A percentile compares a stretch with the other conserved stretches of the same genome.
These are phyloP conservation scores for Rubia peregrina DNA, from an alignment of 305 asterid genomes.

Conservation along the genomic window DNA sequence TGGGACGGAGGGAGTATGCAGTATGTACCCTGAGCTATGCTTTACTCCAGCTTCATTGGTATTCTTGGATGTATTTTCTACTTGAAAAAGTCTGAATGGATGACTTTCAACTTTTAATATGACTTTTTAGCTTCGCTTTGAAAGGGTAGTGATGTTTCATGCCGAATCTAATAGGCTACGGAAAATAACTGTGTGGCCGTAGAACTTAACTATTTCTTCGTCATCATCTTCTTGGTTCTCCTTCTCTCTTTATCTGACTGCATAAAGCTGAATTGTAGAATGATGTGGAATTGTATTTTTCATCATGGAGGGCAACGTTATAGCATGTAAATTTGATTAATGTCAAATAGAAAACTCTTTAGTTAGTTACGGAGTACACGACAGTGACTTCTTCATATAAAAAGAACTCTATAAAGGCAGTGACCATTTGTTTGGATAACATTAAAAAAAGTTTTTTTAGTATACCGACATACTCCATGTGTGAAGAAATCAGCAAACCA, in stretches of 20 bases:
- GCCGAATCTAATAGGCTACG: background rate
- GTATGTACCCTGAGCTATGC: conserved; percentile 30
- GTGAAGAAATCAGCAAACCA: too few relatives aligned
- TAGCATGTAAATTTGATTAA: background rate
- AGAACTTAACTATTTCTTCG: background rate
- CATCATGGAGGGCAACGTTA: background rate
- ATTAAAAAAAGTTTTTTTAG: background rate
- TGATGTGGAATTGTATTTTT: background rate
- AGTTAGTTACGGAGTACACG: too few relatives aligned
- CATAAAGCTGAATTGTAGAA: background rate
- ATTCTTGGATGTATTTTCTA: background rate
- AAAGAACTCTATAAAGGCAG: background rate
- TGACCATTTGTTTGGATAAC: background rate
- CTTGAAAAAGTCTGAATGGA: background rate
- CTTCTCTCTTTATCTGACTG: background rate
- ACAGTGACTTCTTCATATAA: background rate
- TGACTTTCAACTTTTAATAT: background rate
- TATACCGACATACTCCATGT: too few relatives aligned
- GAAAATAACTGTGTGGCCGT: background rate
- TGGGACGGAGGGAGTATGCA: conserved; percentile 72
- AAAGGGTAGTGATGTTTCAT: background rate
- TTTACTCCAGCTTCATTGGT: background rate
- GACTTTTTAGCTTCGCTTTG: background rate
- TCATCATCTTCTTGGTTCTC: background rate
- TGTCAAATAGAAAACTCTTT: background rate